Conservation (phyloP, 306 rosid species). For the Luffa acutangula region DNA sequence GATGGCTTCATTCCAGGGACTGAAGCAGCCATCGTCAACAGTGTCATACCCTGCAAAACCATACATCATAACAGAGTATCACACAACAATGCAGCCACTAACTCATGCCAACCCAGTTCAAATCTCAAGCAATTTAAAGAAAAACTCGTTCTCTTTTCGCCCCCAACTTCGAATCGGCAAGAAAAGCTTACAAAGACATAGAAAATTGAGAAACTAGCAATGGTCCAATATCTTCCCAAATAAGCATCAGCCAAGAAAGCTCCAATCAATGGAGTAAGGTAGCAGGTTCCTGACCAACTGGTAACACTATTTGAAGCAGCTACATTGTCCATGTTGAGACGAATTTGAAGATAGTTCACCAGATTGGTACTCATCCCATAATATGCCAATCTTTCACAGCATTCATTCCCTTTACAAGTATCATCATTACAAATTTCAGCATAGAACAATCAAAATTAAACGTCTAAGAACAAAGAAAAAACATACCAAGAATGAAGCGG, state of each 20-base stretch:
- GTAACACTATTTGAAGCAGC: constrained; percentile 59
- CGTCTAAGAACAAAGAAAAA: background rate
- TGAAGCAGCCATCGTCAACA: constrained; percentile 52
- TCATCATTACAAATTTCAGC: background rate
- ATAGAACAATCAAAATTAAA: background rate
- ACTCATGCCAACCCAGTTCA: background rate
- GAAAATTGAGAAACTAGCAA: constrained; percentile 53
- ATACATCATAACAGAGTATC: background rate
- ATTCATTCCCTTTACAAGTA: constrained; percentile 51
- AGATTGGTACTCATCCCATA: constrained; percentile 83
- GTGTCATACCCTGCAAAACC: constrained; percentile 38
- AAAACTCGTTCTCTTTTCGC: background rate
- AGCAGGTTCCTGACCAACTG: constrained; percentile 86
- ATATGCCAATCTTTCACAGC: constrained; percentile 87
- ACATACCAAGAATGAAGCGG: constrained; percentile 66
- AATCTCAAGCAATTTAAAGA: background rate
- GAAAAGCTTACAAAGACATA: constrained; percentile 52
- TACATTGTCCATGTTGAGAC: constrained; percentile 47
- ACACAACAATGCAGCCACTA: background rate
- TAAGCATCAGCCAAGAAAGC: constrained; percentile 92
- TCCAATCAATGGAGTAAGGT: constrained; percentile 71
- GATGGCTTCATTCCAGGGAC: constrained; percentile 47
- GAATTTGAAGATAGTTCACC: constrained; percentile 64
- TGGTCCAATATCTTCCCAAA: constrained; percentile 93
- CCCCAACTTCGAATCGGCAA: background rate